Evolutionary conservation across 2,329 filamentous ascomycete species (phyloP), one percentile per base, ranked within the genome.

Genomic region (Leptodontidium sp.): DNA sequence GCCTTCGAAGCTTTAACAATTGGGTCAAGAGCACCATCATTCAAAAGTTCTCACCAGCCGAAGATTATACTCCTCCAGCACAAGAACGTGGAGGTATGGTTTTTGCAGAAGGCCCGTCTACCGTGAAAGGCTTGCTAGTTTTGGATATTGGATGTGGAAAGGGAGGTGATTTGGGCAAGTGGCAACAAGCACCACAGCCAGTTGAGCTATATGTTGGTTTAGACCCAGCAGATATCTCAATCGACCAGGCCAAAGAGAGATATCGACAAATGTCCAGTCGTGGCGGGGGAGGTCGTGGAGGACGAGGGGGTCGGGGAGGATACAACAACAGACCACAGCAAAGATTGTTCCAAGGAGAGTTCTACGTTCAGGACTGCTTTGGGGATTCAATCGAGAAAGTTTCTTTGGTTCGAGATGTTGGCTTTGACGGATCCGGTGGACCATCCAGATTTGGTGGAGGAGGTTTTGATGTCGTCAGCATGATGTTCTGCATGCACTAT

Each of bases 401-500:
- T 55, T 88, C 91, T 15, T 91, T 98, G 73, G 86, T 99, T 61
- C 88, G 88, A 61, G 88, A 97, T 67, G 93, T 99, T 38, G 96
- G 96, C 26, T 97, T 97, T 75, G 97, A 77, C 61, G 72, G 70
- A 0, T 91, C 90, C 69, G 87, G 85, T 15, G 90, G 83, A 75
- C 92, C 84, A 82, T 92, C 89, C 80, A 90, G 88, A 49, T 90
- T 87, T 81, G 87, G 87, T 70, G 88, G 88, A 64, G 91, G 91
- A 66, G 94, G 95, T 4, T 99, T 98, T 75, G 96, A 99, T 78
- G 92, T 98, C 52, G 95, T 99, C 71, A 94, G 91, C 78, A 97
- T 97, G 88, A 99, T 99, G 96, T 99, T 99, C 80, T 97, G 94
- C 77, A 96, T 99, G 90, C 96, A 99, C 82, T 99, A 99, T 79